Conservation (phyloP, 2,329 filamentous ascomycete genomes). For the Fusarium buharicum region DNA sequence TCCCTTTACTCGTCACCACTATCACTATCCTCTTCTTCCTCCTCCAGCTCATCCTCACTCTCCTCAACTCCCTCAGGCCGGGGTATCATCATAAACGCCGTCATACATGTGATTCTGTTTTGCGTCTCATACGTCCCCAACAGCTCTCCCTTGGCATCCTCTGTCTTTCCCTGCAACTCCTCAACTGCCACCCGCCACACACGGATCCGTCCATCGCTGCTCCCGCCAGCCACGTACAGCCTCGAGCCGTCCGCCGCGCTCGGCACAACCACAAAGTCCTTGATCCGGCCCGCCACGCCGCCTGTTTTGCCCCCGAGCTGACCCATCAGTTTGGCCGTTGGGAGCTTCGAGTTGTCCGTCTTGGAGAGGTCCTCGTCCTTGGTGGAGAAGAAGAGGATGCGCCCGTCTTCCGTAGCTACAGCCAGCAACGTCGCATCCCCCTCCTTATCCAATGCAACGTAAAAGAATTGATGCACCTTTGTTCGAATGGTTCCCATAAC, state of each 20-base stretch:
- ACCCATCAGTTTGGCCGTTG: slow-evolving; percentile 74
- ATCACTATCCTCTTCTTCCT: slow-evolving; percentile 55
- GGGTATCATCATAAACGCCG: slow-evolving; percentile 85
- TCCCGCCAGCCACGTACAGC: slow-evolving; percentile 74
- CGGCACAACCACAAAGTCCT: slow-evolving; percentile 81
- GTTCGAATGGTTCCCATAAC: slow-evolving; percentile 74
- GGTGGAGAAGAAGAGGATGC: slow-evolving; percentile 85
- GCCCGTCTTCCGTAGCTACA: slow-evolving; percentile 89
- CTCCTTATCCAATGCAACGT: slow-evolving; percentile 66
- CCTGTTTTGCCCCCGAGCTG: slow-evolving; percentile 79
- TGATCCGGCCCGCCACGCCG: slow-evolving; percentile 78
- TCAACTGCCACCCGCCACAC: slow-evolving; percentile 72
- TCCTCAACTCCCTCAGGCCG: slow-evolving; percentile 69
- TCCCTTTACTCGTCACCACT: slow-evolving; percentile 48
- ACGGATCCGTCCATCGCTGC: slow-evolving; percentile 87
- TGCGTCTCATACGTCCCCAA: slow-evolving; percentile 84
- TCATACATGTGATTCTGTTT: slow-evolving; percentile 89
- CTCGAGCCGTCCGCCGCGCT: slow-evolving; percentile 52
- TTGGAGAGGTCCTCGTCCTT: slow-evolving; percentile 58
- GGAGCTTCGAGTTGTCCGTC: slow-evolving; percentile 54
- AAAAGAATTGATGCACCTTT: slow-evolving; percentile 86
- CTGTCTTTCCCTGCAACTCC: slow-evolving; percentile 53
- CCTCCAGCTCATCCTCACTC: slow-evolving; percentile 63
- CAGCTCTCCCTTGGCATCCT: slow-evolving; percentile 54
- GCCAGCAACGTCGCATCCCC: slow-evolving; percentile 66